Evolutionary conservation across 2,329 filamentous ascomycete genomes (phyloP), one percentile per base, ranked within the genome.

Genomic region (Hyphodiscus sp.): DNA sequence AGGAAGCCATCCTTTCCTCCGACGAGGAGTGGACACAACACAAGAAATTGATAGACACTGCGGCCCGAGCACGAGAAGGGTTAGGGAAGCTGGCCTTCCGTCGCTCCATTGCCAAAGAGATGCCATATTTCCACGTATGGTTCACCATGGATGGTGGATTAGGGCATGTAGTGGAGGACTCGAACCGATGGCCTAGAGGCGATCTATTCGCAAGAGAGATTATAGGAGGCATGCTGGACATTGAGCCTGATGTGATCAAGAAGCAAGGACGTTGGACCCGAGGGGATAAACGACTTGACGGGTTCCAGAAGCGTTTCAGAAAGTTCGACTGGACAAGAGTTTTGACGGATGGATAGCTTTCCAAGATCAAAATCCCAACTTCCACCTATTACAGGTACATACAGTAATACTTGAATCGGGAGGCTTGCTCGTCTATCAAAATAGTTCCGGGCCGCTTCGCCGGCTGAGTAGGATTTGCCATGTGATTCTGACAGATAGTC

Each of bases 71-170:
- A 54, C 71, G 76, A n/a, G 77, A 82, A 2, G 89, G 87, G 0
- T 69, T 90, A 57, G 94, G 92, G 0, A 87, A 87, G 65, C 71
- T 80, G 50, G 91, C 94, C 1, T 99, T 99, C 69, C 80, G 92
- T 1, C 79, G 84, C 53, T 86, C 81, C 19, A 76, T 99, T 56
- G 89, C 89, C 13, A 96, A 95, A 73, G 92, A 99, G 74, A 92
- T 95, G 88, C 92, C 95, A 0, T 99, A 99, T 69, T 99, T 99
- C 65, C 94, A 99, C 69, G 92, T 86, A 19, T 99, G 92, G 91
- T 97, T 97, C 68, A 82, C 83, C 50, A 74, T 99, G 1, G 91
- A 99, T 67, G 94, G 94, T 2, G 94, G 94, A 0, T 72, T 99
- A 60, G 94, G 90, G 0, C 94, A 99, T 69, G 77, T 99, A 9